phyloP scores from a whole-genome alignment of 768 basidiomycete genomes.

The Fistulinella prunicolor region DNA sequence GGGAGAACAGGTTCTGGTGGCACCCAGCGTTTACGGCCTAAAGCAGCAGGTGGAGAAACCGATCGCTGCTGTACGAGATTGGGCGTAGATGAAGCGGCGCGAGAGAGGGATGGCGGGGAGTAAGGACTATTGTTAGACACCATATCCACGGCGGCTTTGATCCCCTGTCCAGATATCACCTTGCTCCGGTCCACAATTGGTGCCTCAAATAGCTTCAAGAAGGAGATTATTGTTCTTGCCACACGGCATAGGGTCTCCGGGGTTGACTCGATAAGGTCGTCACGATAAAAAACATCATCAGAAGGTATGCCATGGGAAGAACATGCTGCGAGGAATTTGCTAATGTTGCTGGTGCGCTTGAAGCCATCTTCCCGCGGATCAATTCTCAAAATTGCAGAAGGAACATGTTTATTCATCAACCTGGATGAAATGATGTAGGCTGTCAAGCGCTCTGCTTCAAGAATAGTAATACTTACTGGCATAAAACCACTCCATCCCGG shows the following conservation, averaged over 20 bases:
- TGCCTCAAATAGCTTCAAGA: conserved; percentile 60
- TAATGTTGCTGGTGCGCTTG: conserved; percentile 64
- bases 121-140: conserved; percentile 39
- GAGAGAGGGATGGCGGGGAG: conserved; percentile 29
- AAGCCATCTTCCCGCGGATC: conserved; percentile 67
- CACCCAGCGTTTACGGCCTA: conserved; percentile 46
- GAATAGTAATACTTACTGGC: conserved; percentile 64
- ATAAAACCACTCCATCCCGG: conserved; percentile 82
- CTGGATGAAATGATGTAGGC: conserved; percentile 36
- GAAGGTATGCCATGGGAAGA: conserved; percentile 60
- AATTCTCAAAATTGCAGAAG: conserved; percentile 55
- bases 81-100: conserved; percentile 60
- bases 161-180: conserved; percentile 42
- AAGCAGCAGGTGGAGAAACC: conserved; percentile 35
- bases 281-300: conserved; percentile 63
- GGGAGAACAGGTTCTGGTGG: conserved; percentile 48
- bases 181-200: conserved; percentile 47
- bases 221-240: conserved; percentile 66
- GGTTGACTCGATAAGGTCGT: conserved; percentile 63
- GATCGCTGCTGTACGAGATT: conserved; percentile 46
- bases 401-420: conserved; percentile 75
- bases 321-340: conserved; percentile 76
- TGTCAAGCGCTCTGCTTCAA: conserved; percentile 5
- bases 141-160: conserved; percentile 22
- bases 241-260: conserved; percentile 67